A percentile compares a stretch with the other conserved stretches of the same genome.
Conservation (phyloP, 345 rosid genomes). For the Salix suchowensis region DNA sequence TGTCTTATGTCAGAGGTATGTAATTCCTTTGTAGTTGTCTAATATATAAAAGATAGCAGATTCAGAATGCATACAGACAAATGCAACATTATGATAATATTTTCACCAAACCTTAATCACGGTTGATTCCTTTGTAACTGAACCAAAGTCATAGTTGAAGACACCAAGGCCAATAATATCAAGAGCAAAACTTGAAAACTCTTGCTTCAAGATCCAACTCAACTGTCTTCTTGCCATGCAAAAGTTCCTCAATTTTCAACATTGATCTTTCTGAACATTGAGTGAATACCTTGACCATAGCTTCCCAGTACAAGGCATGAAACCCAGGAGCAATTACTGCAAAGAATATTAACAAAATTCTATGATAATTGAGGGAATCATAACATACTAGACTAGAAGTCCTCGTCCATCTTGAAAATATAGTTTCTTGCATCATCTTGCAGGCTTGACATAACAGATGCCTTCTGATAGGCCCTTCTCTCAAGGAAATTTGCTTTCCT, state of each 20-base stretch:
- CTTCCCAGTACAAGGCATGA: constrained; percentile 74
- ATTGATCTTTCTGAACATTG: constrained; percentile 69
- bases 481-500: constrained; percentile 80
- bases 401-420: constrained; percentile 69
- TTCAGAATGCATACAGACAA: too few species aligned
- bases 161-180: constrained; percentile 92
- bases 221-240: constrained; percentile 37
- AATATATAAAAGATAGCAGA: too few species aligned
- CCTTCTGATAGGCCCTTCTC: constrained; percentile 86
- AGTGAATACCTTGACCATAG: constrained; percentile 57
- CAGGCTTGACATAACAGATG: constrained; percentile 82
- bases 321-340: constrained; percentile 32
- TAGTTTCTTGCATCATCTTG: constrained; percentile 55
- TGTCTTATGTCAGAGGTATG: too few species aligned
- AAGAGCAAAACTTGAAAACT: constrained; percentile 86
- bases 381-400: background rate
- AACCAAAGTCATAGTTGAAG: constrained; percentile 89
- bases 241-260: constrained; percentile 61
- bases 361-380: too few species aligned
- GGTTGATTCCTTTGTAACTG: constrained; percentile 89
- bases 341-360: too few species aligned
- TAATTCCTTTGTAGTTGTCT: too few species aligned
- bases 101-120: constrained; percentile 64
- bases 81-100: too few species aligned
- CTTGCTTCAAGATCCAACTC: constrained; percentile 87